phyloP scores from a whole-genome alignment of 2,329 filamentous ascomycete species.

The Fusarium euwallaceae region DNA sequence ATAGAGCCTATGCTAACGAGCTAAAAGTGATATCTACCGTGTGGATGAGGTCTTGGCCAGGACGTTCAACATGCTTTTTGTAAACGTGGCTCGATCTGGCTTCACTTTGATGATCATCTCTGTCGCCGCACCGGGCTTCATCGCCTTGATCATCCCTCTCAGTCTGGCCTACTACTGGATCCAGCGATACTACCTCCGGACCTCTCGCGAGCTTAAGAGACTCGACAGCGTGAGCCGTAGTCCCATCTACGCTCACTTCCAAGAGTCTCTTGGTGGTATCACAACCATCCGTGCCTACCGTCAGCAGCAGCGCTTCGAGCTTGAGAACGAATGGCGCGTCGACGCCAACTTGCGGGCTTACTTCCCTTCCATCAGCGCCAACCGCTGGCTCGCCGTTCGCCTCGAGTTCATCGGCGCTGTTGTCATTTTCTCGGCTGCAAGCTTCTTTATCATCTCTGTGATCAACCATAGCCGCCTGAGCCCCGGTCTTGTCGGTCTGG shows the following conservation, averaged over 20 bases:
- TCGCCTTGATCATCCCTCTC: slow-evolving; percentile 84
- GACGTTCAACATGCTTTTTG: slow-evolving; percentile 97
- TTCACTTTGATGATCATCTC: slow-evolving; percentile 93
- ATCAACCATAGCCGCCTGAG: slow-evolving; percentile 73
- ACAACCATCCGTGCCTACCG: slow-evolving; percentile 95
- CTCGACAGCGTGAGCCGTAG: slow-evolving; percentile 95
- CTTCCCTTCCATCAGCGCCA: slow-evolving; percentile 94
- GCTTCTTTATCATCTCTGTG: slow-evolving; percentile 85
- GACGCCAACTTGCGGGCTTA: slow-evolving; percentile 95
- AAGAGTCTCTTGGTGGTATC: slow-evolving; percentile 94
- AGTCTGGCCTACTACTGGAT: slow-evolving; percentile 88
- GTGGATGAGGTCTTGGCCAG: slow-evolving; percentile 95
- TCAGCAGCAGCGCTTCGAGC: slow-evolving; percentile 86
- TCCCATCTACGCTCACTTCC: slow-evolving; percentile 98
- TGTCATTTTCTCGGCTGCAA: slow-evolving; percentile 89
- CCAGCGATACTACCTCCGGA: slow-evolving; percentile 96
- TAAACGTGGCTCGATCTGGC: slow-evolving; percentile 78
- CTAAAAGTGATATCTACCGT: slow-evolving; percentile 77
- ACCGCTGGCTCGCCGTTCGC: slow-evolving; percentile 93
- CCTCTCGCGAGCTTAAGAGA: slow-evolving; percentile 95
- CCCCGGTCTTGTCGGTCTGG: slow-evolving; percentile 86
- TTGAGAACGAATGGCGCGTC: slow-evolving; percentile 97
- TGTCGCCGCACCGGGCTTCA: slow-evolving; percentile 82
- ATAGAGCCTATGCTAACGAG: slow-evolving; percentile 37
- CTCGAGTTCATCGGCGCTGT: slow-evolving; percentile 95